A percentile compares a stretch with the other conserved stretches of the same genome.
Evolutionary conservation across 164 flowering plant species (phyloP).

Genomic region (Sextonia rubra): DNA sequence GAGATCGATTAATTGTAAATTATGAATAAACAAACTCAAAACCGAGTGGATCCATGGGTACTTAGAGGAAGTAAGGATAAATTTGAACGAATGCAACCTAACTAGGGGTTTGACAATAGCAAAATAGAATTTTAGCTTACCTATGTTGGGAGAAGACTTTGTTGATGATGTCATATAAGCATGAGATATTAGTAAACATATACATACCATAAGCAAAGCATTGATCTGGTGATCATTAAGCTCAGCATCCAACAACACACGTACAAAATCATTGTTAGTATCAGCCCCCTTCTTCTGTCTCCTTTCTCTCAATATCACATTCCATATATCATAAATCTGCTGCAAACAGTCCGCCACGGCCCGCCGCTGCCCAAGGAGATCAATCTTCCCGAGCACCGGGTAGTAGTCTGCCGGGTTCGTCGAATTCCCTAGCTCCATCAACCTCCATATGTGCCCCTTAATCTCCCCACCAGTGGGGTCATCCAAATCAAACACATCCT

Average conservation of each 20-base stretch:
- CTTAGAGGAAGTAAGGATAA: too few relatives aligned
- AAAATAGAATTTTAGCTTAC: not conserved
- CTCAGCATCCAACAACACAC: conserved; percentile 15
- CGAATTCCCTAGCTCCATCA: conserved; percentile 20
- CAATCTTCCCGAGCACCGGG: conserved; percentile 16
- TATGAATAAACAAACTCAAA: too few relatives aligned
- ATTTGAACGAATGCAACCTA: too few relatives aligned
- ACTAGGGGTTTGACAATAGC: too few relatives aligned
- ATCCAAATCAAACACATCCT: conserved; percentile 20
- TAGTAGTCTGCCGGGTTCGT: conserved; percentile 22
- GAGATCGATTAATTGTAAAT: too few relatives aligned
- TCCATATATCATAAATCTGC: conserved; percentile 20
- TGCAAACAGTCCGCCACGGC: not conserved
- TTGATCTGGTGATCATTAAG: conserved; percentile 26
- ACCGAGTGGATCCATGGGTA: not conserved
- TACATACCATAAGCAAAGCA: conserved; percentile 20
- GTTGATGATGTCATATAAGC: not conserved
- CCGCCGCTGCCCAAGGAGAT: conserved; percentile 19
- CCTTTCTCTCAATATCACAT: conserved; percentile 8
- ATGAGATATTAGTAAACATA: not conserved
- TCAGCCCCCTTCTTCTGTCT: not conserved
- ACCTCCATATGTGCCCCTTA: conserved; percentile 23
- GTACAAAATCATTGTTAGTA: conserved; percentile 17
- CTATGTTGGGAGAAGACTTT: not conserved
- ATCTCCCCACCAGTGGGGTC: conserved; percentile 17